A percentile compares a stretch with the other conserved stretches of the same genome.
Conservation (phyloP, 176 grass and related monocot species). For the Carex pumila region DNA sequence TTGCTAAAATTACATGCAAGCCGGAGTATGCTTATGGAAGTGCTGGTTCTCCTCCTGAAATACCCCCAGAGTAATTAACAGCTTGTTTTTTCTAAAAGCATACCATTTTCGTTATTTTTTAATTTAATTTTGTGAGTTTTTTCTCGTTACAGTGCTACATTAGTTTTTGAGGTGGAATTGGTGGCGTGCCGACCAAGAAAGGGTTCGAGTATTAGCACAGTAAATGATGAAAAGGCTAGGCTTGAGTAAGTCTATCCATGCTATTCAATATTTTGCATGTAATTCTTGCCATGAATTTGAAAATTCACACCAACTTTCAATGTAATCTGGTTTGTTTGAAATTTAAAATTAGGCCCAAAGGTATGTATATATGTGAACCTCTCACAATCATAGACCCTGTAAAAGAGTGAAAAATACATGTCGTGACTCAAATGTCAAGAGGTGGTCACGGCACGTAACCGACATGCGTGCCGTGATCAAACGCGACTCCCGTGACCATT, state of each 20-base stretch:
- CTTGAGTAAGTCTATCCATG: slow-evolving; percentile 58
- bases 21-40: slow-evolving; percentile 90
- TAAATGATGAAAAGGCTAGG: slow-evolving; percentile 79
- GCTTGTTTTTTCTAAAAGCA: not conserved
- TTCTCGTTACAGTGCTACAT: slow-evolving; percentile 57
- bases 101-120: not conserved
- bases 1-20: slow-evolving; percentile 90
- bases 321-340: not conserved
- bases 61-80: slow-evolving; percentile 69
- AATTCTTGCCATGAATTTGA: not conserved
- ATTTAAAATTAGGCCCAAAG: too few species aligned
- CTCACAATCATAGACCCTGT: not conserved
- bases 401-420: not conserved
- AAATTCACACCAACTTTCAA: not conserved
- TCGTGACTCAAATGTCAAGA: too few species aligned
- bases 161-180: slow-evolving; percentile 93
- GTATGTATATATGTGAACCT: not conserved
- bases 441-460: too few species aligned
- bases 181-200: slow-evolving; percentile 85
- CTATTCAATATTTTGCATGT: not conserved
- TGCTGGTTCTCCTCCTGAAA: slow-evolving; percentile 84
- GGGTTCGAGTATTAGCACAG: slow-evolving; percentile 70
- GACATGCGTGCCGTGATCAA: too few species aligned
- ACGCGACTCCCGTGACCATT: too few species aligned
- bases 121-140: not conserved